Evolutionary conservation across 495 filamentous ascomycete genomes (phyloP), one percentile per base, ranked within the genome.

Genomic region (Astrothelium macrocarpum): DNA sequence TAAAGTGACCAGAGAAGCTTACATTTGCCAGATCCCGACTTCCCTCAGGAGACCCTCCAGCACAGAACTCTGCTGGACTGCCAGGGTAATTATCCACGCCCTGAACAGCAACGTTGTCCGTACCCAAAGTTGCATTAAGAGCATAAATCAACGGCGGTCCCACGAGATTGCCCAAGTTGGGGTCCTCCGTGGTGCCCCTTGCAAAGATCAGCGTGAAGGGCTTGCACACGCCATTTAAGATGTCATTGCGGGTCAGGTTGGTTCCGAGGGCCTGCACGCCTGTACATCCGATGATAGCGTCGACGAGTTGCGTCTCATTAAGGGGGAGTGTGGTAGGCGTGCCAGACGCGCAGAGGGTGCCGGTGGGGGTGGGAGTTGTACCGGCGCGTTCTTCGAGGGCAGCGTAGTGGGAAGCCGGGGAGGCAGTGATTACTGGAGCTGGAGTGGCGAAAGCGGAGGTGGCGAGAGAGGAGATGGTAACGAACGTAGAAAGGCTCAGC

Each of bases 1-100:
- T 49, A 49, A 49, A 49, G 18, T 49, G 45, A 49, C 45, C 23
- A 49, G 45, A 49, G n/a, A 20, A 20, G 45, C 45, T 49, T 49
- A 49, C 45, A 5, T 49, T 49, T 20, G 45, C 45, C 45, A 49
- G 1, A n/a, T 49, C 23, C 45, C 23, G 45, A 5, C 45, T 49
- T 49, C n/a, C 45, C 45, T 49, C 45, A 49, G 45, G 45, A 49
- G 45, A 49, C 45, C 45, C 45, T 16, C 45, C n/a, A 49, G 45
- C 45, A 49, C 45, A 49, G 45, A 20, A 49, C 12, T 49, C 45
- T 20, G n/a, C 45, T n/a, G 12, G 45, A 49, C 12, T 49, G 23
- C n/a, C 45, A 20, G 45, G 45, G 45, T 49, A 49, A 9, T 42
- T n/a, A n/a, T n/a, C n/a, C n/a, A n/a, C n/a, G n/a, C n/a, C n/a